Evolutionary conservation across 345 rosid genomes (phyloP), one percentile per base, ranked within the genome.

Genomic region (Brassica incana): DNA sequence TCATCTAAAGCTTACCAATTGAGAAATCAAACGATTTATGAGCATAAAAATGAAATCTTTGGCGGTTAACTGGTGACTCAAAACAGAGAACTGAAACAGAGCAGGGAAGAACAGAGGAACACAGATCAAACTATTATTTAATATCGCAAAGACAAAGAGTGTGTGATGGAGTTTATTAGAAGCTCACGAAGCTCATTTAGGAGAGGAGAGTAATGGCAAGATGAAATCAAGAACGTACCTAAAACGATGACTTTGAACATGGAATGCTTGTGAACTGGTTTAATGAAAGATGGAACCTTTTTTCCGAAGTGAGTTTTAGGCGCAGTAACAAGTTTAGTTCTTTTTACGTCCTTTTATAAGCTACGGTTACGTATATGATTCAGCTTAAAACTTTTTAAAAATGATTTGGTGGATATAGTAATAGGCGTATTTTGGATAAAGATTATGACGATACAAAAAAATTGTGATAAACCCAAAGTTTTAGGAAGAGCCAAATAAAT

Each of bases 211-310:
- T 16, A 11, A 16, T 6, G 23, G 29, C 8, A 38, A 67, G 45
- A 68, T 29, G 74, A 43, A 56, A 60, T 68, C 11, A 76, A 69
- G 14, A 60, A 59, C 62, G 23, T 16, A 76, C 79, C 62, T 50
- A 50, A 1, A 50, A n/a, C 4, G 61, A 30, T 65, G 48, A 67
- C 0, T 59, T 60, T 69, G 60, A 69, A 59, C 80, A 76, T 76
- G 80, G 68, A 76, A 76, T 68, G 79, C 62, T 35, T 69, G 61
- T 68, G 79, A 75, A 40, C 8, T 76, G 59, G 16, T 75, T 20
- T 67, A 5, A 5, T 33, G 66, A 58, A 76, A 75, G 30, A n/a
- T 4, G 16, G 11, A 66, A 66, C 1, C 58, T 3, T 66, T 36
- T 48, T 50, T 50, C 58, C 58, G 6, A 50, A n/a, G 6, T 32